Conservation (phyloP, 129 eudicot genomes). For the Lactuca saligna region DNA sequence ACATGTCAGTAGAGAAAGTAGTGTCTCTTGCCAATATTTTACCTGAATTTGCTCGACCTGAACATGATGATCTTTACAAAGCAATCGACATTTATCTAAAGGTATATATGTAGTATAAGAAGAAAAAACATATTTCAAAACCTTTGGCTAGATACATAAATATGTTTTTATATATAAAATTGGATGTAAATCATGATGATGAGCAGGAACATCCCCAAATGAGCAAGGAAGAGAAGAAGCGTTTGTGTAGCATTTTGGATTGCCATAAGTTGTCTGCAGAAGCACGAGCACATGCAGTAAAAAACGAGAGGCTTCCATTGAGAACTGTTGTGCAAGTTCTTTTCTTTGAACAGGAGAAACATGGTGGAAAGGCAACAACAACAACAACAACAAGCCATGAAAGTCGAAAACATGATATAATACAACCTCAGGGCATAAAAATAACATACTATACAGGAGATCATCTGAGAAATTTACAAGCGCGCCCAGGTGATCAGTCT, state of each 20-base stretch:
- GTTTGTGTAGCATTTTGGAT: conserved; percentile 64
- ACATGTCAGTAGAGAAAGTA: conserved; percentile 51
- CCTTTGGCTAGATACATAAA: background rate
- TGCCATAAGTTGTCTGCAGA: conserved; percentile 70
- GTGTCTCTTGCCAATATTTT: conserved; percentile 60
- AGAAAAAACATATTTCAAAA: background rate
- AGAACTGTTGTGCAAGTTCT: conserved; percentile 83
- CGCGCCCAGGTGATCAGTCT: conserved; percentile 23
- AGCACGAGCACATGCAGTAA: conserved; percentile 64
- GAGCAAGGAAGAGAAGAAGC: conserved; percentile 75
- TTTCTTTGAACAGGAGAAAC: conserved; percentile 67
- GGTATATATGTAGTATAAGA: conserved; percentile 29
- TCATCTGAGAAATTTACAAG: conserved; percentile 19
- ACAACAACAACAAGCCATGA: conserved; percentile 3
- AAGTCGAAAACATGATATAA: conserved; percentile 2
- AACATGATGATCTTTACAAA: conserved; percentile 71
- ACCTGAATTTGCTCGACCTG: conserved; percentile 63
- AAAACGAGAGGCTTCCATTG: conserved; percentile 69
- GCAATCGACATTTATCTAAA: conserved; percentile 65
- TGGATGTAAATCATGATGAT: conserved; percentile 8
- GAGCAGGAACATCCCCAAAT: conserved; percentile 71
- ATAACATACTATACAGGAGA: conserved; percentile 19
- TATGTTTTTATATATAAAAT: background rate
- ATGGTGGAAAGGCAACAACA: conserved; percentile 8
- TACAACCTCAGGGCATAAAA: conserved; percentile 12